Conservation (phyloP, 345 rosid genomes). For the Diplotaxis tenuifolia region DNA sequence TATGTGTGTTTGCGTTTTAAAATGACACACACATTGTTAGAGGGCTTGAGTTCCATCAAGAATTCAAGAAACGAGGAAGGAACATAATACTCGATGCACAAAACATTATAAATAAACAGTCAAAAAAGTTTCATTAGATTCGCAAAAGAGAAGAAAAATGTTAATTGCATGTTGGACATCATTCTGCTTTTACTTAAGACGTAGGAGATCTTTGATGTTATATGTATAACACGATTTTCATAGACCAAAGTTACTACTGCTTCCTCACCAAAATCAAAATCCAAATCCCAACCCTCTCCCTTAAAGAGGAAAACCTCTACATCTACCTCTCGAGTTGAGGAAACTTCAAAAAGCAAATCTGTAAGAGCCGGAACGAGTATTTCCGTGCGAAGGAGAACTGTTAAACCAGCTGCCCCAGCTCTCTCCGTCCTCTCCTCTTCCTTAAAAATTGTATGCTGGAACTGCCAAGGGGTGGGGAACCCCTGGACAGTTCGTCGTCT, state of each 20-base stretch:
- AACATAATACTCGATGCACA: conserved; percentile 21
- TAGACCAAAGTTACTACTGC: too few species aligned
- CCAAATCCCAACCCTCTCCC: too few species aligned
- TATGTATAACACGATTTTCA: not conserved
- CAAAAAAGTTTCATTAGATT: conserved; percentile 34
- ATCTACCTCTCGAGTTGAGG: too few species aligned
- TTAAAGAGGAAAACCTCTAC: too few species aligned
- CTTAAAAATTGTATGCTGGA: not conserved
- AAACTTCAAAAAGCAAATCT: too few species aligned
- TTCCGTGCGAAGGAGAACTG: too few species aligned
- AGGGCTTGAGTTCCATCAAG: conserved; percentile 27
- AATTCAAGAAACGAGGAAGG: conserved; percentile 1
- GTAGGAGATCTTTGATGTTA: not conserved
- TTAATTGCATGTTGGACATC: conserved; percentile 23
- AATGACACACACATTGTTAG: conserved; percentile 5
- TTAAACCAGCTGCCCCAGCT: too few species aligned
- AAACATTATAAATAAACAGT: conserved; percentile 11
- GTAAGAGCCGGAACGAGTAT: too few species aligned
- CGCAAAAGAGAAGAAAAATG: conserved; percentile 6
- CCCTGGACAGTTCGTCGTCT: too few species aligned
- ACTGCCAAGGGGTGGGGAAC: too few species aligned
- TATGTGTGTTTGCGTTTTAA: conserved; percentile 9
- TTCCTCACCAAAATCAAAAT: too few species aligned
- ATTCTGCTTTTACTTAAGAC: conserved; percentile 9
- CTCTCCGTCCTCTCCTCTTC: not conserved